Conservation (phyloP, 106 monocot genomes). For the Allium fistulosum region DNA sequence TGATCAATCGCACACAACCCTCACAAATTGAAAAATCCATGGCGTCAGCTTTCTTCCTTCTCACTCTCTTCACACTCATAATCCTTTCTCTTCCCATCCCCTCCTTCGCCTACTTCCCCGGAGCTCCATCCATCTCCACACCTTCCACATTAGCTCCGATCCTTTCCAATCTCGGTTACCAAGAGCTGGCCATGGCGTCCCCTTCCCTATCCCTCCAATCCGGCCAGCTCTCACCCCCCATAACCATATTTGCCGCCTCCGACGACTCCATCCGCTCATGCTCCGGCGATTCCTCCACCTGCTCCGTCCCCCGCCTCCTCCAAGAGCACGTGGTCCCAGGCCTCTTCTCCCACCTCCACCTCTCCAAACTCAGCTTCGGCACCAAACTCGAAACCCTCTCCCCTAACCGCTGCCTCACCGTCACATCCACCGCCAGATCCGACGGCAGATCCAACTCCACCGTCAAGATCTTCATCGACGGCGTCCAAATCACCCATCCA, state of each 20-base stretch:
- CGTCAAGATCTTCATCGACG: slow-evolving; percentile 49
- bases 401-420: slow-evolving; percentile 49
- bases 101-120: background rate
- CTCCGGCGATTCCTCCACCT: slow-evolving; percentile 9
- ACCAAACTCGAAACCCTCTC: slow-evolving; percentile 46
- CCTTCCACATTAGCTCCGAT: slow-evolving; percentile 27
- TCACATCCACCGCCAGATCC: slow-evolving; percentile 21
- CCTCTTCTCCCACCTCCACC: slow-evolving; percentile 28
- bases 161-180: slow-evolving; percentile 56
- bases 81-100: background rate
- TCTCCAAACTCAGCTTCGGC: slow-evolving; percentile 38
- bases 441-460: background rate
- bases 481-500: slow-evolving; percentile 49
- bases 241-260: slow-evolving; percentile 51
- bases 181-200: slow-evolving; percentile 48
- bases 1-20: too few species aligned
- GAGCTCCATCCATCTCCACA: background rate
- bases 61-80: background rate
- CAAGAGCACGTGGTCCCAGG: slow-evolving; percentile 38
- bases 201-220: slow-evolving; percentile 26
- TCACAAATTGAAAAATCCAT: background rate
- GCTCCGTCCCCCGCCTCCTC: slow-evolving; percentile 35
- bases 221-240: slow-evolving; percentile 29
- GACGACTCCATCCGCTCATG: slow-evolving; percentile 58
- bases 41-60: background rate